Evolutionary conservation across 495 filamentous ascomycete species (phyloP).

Genomic region (Bombardia bombarda): DNA sequence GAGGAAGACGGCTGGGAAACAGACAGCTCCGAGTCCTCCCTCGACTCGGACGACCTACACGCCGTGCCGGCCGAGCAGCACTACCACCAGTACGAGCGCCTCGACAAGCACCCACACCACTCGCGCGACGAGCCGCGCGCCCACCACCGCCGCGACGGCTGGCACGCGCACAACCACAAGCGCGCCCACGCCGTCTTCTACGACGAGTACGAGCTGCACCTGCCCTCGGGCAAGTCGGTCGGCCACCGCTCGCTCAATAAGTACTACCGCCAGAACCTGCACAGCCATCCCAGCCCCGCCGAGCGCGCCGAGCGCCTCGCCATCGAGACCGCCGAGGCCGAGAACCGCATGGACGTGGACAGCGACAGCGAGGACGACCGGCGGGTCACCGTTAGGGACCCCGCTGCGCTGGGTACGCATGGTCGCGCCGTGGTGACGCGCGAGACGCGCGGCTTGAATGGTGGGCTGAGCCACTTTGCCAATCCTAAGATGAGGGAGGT

Average conservation of each 20-base stretch:
- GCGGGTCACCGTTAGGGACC: constrained; percentile 1
- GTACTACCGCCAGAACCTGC: constrained; percentile 90
- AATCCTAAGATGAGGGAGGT: constrained; percentile 9
- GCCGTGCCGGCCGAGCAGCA: constrained; percentile 62
- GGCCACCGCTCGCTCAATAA: constrained; percentile 79
- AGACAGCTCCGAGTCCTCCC: constrained; percentile 73
- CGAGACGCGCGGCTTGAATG: constrained; percentile 18
- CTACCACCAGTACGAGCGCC: constrained; percentile 50
- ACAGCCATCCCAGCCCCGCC: constrained; percentile 63
- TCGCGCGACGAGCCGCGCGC: constrained; percentile 53
- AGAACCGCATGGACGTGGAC: constrained; percentile 22
- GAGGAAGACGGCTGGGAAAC: constrained; percentile 68
- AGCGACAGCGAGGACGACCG: constrained; percentile 9
- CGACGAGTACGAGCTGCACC: constrained; percentile 85
- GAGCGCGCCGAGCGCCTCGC: constrained; percentile 52
- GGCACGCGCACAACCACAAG: constrained; percentile 62
- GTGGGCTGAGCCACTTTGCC: too few relatives aligned
- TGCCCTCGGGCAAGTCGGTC: constrained; percentile 84
- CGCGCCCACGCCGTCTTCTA: constrained; percentile 65
- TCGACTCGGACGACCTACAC: constrained; percentile 68
- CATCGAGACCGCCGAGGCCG: constrained; percentile 35
- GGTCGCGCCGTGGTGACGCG: constrained; percentile 17
- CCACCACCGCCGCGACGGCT: constrained; percentile 63
- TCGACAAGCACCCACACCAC: constrained; percentile 58
- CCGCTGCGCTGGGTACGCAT: constrained; percentile 4